Evolutionary conservation across 2,329 filamentous ascomycete genomes (phyloP).

Genomic region (Fusarium chuoi): DNA sequence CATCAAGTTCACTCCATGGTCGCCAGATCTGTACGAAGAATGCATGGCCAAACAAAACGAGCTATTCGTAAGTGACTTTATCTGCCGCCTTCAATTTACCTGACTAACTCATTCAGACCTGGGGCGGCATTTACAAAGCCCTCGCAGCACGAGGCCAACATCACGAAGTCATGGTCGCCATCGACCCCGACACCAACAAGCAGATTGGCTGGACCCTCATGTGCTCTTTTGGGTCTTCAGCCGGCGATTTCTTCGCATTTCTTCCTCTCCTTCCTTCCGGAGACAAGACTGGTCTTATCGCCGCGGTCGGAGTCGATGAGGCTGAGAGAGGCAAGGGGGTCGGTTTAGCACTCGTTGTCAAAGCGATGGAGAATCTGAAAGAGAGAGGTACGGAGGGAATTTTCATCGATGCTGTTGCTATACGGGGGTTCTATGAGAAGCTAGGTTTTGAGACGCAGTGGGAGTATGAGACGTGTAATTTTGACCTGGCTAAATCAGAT

Average conservation of each 20-base stretch:
- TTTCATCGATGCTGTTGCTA: slow-evolving; percentile 34
- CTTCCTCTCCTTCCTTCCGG: slow-evolving; percentile 31
- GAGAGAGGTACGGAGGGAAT: slow-evolving; percentile 37
- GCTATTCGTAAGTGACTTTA: slow-evolving; percentile 20
- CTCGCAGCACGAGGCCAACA: slow-evolving; percentile 30
- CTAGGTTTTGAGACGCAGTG: slow-evolving; percentile 27
- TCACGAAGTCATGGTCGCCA: slow-evolving; percentile 37
- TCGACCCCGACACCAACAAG: slow-evolving; percentile 37
- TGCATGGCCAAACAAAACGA: slow-evolving; percentile 37
- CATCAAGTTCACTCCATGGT: slow-evolving; percentile 35
- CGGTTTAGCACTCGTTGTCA: slow-evolving; percentile 35
- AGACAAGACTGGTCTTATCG: slow-evolving; percentile 36
- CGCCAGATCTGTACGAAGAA: slow-evolving; percentile 37
- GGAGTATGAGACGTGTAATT: slow-evolving; percentile 31
- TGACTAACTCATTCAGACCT: slow-evolving; percentile 14
- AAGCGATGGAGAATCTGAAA: slow-evolving; percentile 34
- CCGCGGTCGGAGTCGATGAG: slow-evolving; percentile 39
- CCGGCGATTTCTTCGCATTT: slow-evolving; percentile 12
- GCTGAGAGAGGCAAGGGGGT: slow-evolving; percentile 32
- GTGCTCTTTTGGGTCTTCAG: slow-evolving; percentile 19
- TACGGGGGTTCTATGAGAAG: slow-evolving; percentile 38
- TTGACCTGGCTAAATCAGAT: not conserved
- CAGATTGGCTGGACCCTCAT: slow-evolving; percentile 43
- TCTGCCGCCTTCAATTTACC: accelerated
- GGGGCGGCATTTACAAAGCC: slow-evolving; percentile 26